Evolutionary conservation across 176 grass and related monocot species (phyloP).

Genomic region (Secale cereale): DNA sequence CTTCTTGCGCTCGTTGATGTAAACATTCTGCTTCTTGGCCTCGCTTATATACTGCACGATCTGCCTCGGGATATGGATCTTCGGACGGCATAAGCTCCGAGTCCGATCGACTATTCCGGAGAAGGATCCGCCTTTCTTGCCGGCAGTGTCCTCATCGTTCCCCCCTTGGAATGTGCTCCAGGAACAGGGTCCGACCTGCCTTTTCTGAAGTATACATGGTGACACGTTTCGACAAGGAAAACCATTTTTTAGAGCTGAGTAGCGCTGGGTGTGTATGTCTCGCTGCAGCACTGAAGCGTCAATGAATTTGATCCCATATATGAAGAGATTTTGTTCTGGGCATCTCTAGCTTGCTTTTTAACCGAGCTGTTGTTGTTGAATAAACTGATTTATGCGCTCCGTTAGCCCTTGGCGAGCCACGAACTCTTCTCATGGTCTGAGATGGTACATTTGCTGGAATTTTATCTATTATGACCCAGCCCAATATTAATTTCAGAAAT

Average conservation of each 20-base stretch:
- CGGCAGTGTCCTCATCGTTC: background rate
- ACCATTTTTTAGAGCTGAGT: background rate
- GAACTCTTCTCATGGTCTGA: background rate
- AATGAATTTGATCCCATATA: background rate
- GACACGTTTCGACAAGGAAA: background rate
- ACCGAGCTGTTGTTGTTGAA: background rate
- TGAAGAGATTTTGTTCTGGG: conserved; percentile 31
- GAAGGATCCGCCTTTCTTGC: no score
- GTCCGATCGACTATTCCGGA: background rate
- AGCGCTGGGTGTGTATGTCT: no score
- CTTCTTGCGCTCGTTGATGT: no score
- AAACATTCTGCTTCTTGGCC: no score
- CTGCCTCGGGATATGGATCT: background rate
- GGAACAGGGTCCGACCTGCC: background rate
- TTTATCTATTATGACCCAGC: no score
- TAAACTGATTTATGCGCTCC: no score
- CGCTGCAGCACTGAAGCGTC: background rate
- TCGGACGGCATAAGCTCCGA: conserved; percentile 36
- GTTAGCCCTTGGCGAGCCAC: background rate
- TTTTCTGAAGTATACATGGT: background rate
- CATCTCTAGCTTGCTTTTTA: background rate
- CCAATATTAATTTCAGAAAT: no score
- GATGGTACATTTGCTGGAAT: no score
- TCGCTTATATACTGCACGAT: no score
- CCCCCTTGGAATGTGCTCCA: conserved; percentile 28